Evolutionary conservation across 805 yeast genomes (phyloP), one percentile per base, ranked within the genome.

Genomic region (Candida succiphila): DNA sequence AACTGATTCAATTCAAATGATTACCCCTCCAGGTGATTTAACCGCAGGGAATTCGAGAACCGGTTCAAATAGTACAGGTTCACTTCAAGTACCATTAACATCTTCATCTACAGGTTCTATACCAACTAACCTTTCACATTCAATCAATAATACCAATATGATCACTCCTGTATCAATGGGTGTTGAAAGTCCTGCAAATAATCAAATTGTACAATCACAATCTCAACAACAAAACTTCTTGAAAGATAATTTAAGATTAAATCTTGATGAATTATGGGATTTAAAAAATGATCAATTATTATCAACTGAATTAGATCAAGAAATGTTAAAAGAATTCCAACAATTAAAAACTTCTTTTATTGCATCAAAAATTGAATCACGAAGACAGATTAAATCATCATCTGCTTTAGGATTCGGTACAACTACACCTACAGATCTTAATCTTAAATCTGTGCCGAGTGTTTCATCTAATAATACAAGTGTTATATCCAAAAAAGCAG

Each of bases 11-110:
- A 22, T 22, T 8, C 24, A 22, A 22, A 34, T 46, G 35, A 48
- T 49, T 1, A 50, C 55, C 3, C 55, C 56, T 10, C 50, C 55
- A 9, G 32, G 51, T 24, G 49, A 42, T 32, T 37, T 39, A 15
- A 30, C 33, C 2, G 16, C 37, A 3, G 28, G 17, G 13, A 20
- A 21, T 13, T 29, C 41, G 7, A 37, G 37, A 23, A 38, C 35
- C 30, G 35, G 33, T 21, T 34, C 37, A 21, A n/a, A n/a, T n/a
- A n/a, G n/a, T n/a, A n/a, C n/a, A n/a, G n/a, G n/a, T n/a, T n/a
- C n/a, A n/a, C n/a, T n/a, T n/a, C n/a, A n/a, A n/a, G n/a, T n/a
- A n/a, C n/a, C n/a, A 27, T 34, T 45, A 4, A 50, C 52, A 2
- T 53, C 55, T 3, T 27, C 36, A 15, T 47, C 52, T n/a, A 36